These are phyloP conservation scores for Picea abies DNA, from an alignment of 83 land plant genomes.

Conservation along the genomic window DNA sequence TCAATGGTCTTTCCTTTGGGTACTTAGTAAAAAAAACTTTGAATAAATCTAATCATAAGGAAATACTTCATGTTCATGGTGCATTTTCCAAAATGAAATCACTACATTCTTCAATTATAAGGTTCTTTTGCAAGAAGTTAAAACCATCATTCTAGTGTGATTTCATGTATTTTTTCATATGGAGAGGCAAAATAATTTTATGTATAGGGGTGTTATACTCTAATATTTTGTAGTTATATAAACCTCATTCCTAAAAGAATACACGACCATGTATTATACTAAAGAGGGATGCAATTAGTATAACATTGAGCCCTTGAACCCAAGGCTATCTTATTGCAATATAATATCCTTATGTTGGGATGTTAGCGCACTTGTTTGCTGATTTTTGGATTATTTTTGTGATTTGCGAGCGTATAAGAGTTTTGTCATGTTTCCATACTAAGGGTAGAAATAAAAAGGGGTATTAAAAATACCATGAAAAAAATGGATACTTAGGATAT, in stretches of 20 bases:
- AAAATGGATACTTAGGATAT: too few species aligned
- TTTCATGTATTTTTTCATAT: slow-evolving; percentile 56
- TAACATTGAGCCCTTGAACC: too few species aligned
- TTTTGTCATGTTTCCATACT: too few species aligned
- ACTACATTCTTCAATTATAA: slow-evolving; percentile 56
- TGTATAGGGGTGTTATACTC: slow-evolving; percentile 15
- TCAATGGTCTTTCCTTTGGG: slow-evolving; percentile 55
- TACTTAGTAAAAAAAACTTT: slow-evolving; percentile 46
- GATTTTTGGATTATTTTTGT: too few species aligned
- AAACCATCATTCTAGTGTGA: slow-evolving; percentile 78
- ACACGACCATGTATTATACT: too few species aligned
- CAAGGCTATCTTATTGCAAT: too few species aligned
- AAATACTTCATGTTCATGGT: slow-evolving; percentile 88
- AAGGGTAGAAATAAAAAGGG: too few species aligned
- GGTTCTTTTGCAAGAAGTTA: slow-evolving; percentile 57
- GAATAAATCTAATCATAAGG: slow-evolving; percentile 69
- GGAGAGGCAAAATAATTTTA: slow-evolving; percentile 52
- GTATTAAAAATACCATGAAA: too few species aligned
- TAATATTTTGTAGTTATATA: background rate
- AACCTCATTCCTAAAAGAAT: background rate
- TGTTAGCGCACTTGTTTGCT: too few species aligned
- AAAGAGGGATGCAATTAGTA: too few species aligned
- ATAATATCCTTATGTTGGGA: too few species aligned
- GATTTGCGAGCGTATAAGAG: too few species aligned
- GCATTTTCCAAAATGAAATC: slow-evolving; percentile 85